Evolutionary conservation across 2,329 filamentous ascomycete genomes (phyloP).

Genomic region (Ustulina deusta): DNA sequence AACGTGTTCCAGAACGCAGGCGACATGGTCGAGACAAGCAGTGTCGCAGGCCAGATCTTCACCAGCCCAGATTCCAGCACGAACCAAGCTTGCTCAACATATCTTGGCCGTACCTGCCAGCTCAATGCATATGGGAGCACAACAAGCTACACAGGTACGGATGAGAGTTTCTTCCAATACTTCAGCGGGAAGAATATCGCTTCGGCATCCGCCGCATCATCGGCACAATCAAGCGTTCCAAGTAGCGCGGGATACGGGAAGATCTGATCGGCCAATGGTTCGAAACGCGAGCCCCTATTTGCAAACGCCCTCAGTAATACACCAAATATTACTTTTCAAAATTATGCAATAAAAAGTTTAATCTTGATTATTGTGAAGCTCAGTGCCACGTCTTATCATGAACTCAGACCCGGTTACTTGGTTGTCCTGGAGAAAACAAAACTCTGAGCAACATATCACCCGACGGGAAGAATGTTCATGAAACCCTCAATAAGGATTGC

Average conservation of each 20-base stretch:
- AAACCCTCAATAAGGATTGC: too few relatives aligned
- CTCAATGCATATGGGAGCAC: conserved; percentile 61
- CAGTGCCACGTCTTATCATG: too few relatives aligned
- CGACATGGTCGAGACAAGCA: conserved; percentile 34
- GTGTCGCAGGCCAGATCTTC: conserved; percentile 35
- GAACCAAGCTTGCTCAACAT: conserved; percentile 36
- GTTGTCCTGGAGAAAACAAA: too few relatives aligned
- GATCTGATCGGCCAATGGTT: conserved; percentile 3
- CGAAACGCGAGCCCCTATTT: background rate
- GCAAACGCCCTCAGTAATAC: too few relatives aligned
- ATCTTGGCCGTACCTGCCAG: conserved; percentile 63
- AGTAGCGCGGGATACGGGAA: conserved; percentile 32
- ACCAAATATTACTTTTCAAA: background rate
- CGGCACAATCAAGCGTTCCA: conserved; percentile 32
- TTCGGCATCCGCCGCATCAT: conserved; percentile 51
- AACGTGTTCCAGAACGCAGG: conserved; percentile 60
- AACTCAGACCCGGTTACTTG: too few relatives aligned
- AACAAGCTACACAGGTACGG: conserved; percentile 55
- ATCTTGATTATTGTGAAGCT: background rate
- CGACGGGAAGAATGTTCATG: too few relatives aligned
- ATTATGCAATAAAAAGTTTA: background rate
- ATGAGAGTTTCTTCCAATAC: conserved; percentile 61
- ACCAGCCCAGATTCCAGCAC: conserved; percentile 32
- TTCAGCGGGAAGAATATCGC: conserved; percentile 67
- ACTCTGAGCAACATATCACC: too few relatives aligned